phyloP scores from a whole-genome alignment of 1,284 basidiomycete genomes.

The Rhizoctonia solani region DNA sequence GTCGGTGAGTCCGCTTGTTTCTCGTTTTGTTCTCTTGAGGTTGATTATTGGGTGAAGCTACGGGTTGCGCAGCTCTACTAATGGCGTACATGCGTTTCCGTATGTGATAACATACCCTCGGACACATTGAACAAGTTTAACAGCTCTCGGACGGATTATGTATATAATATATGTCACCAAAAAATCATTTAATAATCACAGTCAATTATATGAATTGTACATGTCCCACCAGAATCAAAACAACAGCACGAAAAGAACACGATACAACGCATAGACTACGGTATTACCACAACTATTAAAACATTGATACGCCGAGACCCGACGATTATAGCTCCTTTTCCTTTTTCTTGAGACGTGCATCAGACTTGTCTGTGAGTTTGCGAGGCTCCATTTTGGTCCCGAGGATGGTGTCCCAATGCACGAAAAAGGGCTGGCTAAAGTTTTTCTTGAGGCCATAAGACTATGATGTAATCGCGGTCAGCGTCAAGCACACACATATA shows the following conservation, averaged over 20 bases:
- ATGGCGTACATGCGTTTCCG: conserved; percentile 81
- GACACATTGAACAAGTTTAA: too few species aligned
- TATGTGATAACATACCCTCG: conserved; percentile 9
- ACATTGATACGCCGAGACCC: background rate
- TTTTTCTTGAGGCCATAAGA: conserved; percentile 93
- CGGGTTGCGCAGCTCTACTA: conserved; percentile 82
- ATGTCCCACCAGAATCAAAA: too few species aligned
- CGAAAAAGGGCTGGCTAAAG: conserved; percentile 93
- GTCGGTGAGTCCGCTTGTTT: conserved; percentile 60
- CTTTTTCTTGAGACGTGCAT: background rate
- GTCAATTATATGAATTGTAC: background rate
- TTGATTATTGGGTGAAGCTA: conserved; percentile 54
- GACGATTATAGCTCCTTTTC: conserved; percentile 21
- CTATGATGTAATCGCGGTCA: conserved; percentile 48
- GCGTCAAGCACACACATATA: background rate
- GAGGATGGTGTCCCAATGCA: conserved; percentile 82
- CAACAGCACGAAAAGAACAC: too few species aligned
- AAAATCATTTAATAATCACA: background rate
- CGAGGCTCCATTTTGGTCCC: conserved; percentile 70
- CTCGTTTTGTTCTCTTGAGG: background rate
- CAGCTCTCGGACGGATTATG: too few species aligned
- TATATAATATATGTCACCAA: too few species aligned
- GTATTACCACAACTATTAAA: background rate
- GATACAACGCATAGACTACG: too few species aligned
- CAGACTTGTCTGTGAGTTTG: conserved; percentile 14